A percentile compares a stretch with the other conserved stretches of the same genome.
These are phyloP conservation scores for Polyporus arcularius DNA, from an alignment of 768 basidiomycete species.

Conservation along the genomic window DNA sequence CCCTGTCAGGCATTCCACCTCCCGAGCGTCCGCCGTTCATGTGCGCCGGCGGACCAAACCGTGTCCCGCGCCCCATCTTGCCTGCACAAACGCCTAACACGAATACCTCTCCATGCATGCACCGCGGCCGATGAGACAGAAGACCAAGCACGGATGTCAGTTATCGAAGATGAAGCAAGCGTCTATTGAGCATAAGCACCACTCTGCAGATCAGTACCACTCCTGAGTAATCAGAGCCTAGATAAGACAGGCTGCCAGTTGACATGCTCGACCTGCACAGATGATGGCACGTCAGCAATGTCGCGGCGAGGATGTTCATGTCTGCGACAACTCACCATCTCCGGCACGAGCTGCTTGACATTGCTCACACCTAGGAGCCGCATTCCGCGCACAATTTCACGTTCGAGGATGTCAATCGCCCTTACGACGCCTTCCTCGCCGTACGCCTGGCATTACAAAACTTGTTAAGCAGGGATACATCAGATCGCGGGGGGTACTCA, in stretches of 20 bases:
- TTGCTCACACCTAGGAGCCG: slow-evolving; percentile 68
- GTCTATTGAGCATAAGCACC: too few species aligned
- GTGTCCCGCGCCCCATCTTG: too few species aligned
- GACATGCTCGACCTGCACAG: slow-evolving; percentile 44
- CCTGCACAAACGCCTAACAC: too few species aligned
- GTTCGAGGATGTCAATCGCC: slow-evolving; percentile 65
- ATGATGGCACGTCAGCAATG: not conserved
- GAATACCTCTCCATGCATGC: too few species aligned
- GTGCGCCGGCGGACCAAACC: too few species aligned
- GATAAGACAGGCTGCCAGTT: slow-evolving; percentile 59
- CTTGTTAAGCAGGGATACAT: not conserved
- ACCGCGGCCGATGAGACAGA: too few species aligned
- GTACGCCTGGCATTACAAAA: slow-evolving; percentile 55
- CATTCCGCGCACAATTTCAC: slow-evolving; percentile 81
- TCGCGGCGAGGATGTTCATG: not conserved
- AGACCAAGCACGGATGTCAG: too few species aligned
- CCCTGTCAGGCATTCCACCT: too few species aligned
- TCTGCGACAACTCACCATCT: slow-evolving; percentile 55
- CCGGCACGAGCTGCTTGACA: slow-evolving; percentile 67
- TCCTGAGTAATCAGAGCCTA: slow-evolving; percentile 21
- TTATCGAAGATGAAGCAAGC: too few species aligned
- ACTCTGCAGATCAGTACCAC: not conserved
- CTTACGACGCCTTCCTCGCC: slow-evolving; percentile 71
- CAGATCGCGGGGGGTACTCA: slow-evolving; percentile 33
- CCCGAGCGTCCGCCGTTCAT: too few species aligned